Evolutionary conservation across 2,329 filamentous ascomycete species (phyloP), one percentile per base, ranked within the genome.

Genomic region (Phialophora macrospora): DNA sequence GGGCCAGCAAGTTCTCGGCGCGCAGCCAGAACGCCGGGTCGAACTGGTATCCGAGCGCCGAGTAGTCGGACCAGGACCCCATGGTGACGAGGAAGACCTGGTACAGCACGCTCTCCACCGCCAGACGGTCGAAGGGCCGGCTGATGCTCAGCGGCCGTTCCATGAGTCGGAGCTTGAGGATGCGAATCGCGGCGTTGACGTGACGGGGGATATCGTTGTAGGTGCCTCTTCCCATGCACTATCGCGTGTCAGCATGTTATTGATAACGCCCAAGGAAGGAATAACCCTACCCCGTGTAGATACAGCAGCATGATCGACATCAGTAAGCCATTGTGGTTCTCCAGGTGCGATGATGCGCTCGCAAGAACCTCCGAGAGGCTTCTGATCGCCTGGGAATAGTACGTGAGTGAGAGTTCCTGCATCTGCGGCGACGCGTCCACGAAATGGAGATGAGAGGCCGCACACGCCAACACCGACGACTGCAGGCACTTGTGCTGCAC

Each of bases 281-380:
- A n/a, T n/a, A n/a, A 7, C 30, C 26, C 12, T 66, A 66, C 64
- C 32, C 67, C 67, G 30, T 68, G 67, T 17, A 68, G 60, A 62
- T 68, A 68, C 11, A 68, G 61, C 26, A 68, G 57, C 11, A 68
- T 68, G 9, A 68, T 60, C 14, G 64, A 61, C 60, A 63, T 68
- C 1, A 68, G 24, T 5, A 68, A 26, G 4, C 64, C 67, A 20
- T 68, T 62, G 30, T 68, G 51, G 24, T 62, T 64, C 51, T 65
- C 64, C 32, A 68, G 26, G 22, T 54, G 58, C 20, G 57, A 32
- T 9, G 57, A 32, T 9, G 32, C 24, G 24, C 46, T 30, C 12
- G 41, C 57, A 28, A 68, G 44, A 17, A 66, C 28, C 30, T 66
- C 63, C 8, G 67, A 68, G 9, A 68, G 56, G 9, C 61, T 58